Conservation (phyloP, 805 yeast species). For the Zygosaccharomyces bisporus region DNA sequence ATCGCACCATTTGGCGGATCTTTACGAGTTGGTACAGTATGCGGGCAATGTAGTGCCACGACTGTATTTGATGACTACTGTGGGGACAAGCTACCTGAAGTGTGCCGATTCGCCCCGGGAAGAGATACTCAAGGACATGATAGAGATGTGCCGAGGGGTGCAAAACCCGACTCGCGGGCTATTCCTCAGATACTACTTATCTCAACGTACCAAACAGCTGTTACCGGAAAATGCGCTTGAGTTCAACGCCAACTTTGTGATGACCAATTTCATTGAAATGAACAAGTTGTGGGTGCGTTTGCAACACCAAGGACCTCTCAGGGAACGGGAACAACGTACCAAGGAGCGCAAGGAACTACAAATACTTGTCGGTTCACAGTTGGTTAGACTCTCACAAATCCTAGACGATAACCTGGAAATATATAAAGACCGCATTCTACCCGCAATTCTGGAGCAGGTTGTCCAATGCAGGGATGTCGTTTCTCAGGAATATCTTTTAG, state of each 20-base stretch:
- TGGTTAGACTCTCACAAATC: slow-evolving; percentile 83
- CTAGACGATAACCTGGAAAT: slow-evolving; percentile 62
- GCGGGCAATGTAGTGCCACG: slow-evolving; percentile 92
- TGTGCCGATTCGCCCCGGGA: slow-evolving; percentile 71
- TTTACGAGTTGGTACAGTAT: slow-evolving; percentile 92
- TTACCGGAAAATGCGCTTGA: slow-evolving; percentile 30
- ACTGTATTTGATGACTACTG: slow-evolving; percentile 88
- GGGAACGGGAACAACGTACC: slow-evolving; percentile 69
- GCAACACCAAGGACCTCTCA: slow-evolving; percentile 91
- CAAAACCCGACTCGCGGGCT: slow-evolving; percentile 93
- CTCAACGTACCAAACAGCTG: slow-evolving; percentile 66
- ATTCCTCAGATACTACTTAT: slow-evolving; percentile 81
- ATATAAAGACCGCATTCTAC: slow-evolving; percentile 54
- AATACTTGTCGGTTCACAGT: slow-evolving; percentile 87
- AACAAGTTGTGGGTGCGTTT: slow-evolving; percentile 95
- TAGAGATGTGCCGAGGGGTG: slow-evolving; percentile 96
- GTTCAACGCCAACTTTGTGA: slow-evolving; percentile 59
- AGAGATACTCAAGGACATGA: slow-evolving; percentile 91
- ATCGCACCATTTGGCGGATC: slow-evolving; percentile 72
- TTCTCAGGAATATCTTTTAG: slow-evolving; percentile 89
- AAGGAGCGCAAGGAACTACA: slow-evolving; percentile 84
- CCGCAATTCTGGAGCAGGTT: slow-evolving; percentile 80
- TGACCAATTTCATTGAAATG: slow-evolving; percentile 92
- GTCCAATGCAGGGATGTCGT: slow-evolving; percentile 87
- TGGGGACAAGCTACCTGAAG: slow-evolving; percentile 85